Conservation (phyloP, 1,284 basidiomycete species). For the Ceraceosorus bombacis region DNA sequence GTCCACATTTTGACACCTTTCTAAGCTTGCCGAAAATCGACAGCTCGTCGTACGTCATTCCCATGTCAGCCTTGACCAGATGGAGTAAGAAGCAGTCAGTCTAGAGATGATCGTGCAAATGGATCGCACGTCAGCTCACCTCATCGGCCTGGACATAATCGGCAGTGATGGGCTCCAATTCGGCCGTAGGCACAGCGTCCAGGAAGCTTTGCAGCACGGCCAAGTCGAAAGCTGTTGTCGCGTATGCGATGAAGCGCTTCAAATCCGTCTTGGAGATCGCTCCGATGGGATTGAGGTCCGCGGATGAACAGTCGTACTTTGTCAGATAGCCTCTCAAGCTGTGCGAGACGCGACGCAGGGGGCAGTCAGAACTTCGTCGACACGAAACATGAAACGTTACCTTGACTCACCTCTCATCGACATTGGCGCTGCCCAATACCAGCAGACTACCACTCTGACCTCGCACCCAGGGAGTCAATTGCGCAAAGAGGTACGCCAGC, state of each 20-base stretch:
- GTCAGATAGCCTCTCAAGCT: constrained; percentile 85
- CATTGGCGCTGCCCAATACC: constrained; percentile 92
- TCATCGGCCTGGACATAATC: constrained; percentile 93
- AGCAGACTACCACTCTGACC: constrained; percentile 77
- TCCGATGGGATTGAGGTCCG: constrained; percentile 97
- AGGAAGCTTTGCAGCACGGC: constrained; percentile 77
- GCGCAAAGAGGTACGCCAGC: constrained; percentile 92
- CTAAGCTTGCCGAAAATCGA: constrained; percentile 85
- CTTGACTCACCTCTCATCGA: constrained; percentile 76
- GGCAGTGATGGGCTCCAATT: constrained; percentile 89
- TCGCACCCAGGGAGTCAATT: constrained; percentile 85
- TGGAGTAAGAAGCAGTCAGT: constrained; percentile 1
- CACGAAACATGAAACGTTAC: not conserved
- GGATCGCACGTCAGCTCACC: constrained; percentile 49
- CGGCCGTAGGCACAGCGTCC: constrained; percentile 84
- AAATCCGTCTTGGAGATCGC: constrained; percentile 96
- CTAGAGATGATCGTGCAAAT: not conserved
- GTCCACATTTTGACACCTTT: constrained; percentile 94
- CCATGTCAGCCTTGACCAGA: constrained; percentile 63
- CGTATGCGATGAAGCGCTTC: constrained; percentile 88
- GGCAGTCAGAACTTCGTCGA: constrained; percentile 4
- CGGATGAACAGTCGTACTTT: constrained; percentile 75
- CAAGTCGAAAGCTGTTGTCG: constrained; percentile 67
- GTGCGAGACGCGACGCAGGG: constrained; percentile 2
- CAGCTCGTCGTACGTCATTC: constrained; percentile 98